Evolutionary conservation across 495 filamentous ascomycete genomes (phyloP).

Genomic region (Penicillium bialowiezense): DNA sequence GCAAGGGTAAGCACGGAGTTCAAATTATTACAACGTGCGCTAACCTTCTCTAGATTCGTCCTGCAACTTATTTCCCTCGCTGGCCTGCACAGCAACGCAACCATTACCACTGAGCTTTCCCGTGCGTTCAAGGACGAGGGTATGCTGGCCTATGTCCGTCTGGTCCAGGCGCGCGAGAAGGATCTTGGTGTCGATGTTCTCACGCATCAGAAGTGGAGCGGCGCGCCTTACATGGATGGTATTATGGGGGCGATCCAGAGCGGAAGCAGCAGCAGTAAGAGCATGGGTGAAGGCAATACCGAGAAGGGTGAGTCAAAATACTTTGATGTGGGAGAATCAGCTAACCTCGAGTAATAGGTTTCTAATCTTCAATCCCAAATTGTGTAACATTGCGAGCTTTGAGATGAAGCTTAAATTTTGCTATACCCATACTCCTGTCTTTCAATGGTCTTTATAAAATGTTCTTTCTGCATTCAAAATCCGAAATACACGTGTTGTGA

Average conservation of each 20-base stretch:
- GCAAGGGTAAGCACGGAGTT: constrained; percentile 57
- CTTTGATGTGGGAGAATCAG: background rate
- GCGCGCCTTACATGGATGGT: constrained; percentile 87
- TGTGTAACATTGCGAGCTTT: too few species aligned
- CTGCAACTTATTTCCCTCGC: constrained; percentile 91
- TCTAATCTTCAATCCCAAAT: background rate
- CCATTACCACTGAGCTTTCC: constrained; percentile 81
- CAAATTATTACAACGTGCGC: background rate
- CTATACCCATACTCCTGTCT: too few species aligned
- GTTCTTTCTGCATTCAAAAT: too few species aligned
- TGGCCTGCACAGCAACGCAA: constrained; percentile 84
- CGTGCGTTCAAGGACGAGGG: constrained; percentile 81
- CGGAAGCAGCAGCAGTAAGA: constrained; percentile 77
- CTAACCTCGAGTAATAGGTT: background rate
- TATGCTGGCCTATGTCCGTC: constrained; percentile 92
- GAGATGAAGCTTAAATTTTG: too few species aligned
- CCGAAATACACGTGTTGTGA: too few species aligned
- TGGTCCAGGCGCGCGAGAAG: constrained; percentile 86
- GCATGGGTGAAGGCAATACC: constrained; percentile 82
- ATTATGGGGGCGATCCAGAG: constrained; percentile 91
- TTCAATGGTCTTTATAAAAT: too few species aligned
- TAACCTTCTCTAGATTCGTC: constrained; percentile 58
- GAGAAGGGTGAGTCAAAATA: constrained; percentile 48
- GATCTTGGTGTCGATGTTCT: constrained; percentile 90
- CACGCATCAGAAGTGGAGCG: constrained; percentile 98